Conservation (phyloP, 768 basidiomycete genomes). For the Mycena maculata region DNA sequence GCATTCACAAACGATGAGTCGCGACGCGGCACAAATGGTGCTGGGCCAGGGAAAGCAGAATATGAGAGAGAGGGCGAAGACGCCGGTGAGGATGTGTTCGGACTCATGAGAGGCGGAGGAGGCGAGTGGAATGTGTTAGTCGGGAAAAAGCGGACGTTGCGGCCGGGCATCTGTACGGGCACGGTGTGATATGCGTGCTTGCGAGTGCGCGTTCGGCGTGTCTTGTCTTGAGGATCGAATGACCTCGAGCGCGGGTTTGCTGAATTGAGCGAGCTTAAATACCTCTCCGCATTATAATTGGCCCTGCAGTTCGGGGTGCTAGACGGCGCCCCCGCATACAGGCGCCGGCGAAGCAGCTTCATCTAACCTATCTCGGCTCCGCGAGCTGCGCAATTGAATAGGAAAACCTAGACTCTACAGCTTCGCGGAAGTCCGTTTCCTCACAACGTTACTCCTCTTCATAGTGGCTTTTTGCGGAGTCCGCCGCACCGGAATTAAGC, state of each 20-base stretch:
- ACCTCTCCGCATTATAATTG: neutral
- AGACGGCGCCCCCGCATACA: neutral
- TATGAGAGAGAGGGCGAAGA: neutral
- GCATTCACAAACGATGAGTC: neutral
- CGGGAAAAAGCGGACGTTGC: conserved; percentile 8
- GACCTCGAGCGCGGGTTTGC: no score
- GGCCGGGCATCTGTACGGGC: conserved; percentile 1
- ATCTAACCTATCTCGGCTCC: neutral
- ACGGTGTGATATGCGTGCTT: no score
- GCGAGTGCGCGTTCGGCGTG: no score
- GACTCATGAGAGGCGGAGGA: neutral
- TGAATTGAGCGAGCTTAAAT: neutral
- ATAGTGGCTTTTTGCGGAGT: no score
- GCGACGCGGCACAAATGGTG: neutral
- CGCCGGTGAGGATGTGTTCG: conserved; percentile 3
- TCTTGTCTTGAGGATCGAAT: no score
- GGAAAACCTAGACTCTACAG: neutral
- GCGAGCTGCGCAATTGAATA: neutral
- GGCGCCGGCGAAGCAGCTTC: neutral
- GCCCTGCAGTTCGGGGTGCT: no score
- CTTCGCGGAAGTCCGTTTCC: neutral
- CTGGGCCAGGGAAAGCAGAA: conserved; percentile 7
- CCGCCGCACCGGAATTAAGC: no score
- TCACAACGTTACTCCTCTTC: no score
- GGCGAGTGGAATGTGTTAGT: conserved; percentile 23